Base-by-base conservation (phyloP, 805 yeast genomes). In the Saccharomycodes ludwigii region DNA sequence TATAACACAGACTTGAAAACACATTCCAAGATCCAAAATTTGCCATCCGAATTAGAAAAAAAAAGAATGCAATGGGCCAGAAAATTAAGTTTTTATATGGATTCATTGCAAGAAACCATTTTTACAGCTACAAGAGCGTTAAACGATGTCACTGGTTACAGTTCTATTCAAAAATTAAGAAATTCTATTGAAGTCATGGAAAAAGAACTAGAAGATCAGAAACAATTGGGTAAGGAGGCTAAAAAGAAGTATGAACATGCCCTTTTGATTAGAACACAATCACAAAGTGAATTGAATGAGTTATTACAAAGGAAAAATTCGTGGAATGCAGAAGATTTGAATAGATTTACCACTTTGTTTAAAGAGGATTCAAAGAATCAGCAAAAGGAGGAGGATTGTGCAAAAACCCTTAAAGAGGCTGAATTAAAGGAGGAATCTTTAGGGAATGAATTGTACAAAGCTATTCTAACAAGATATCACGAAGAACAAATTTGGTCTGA, bases 401-500 rank as follows among this genome's bases (percentile, higher is more conserved):
- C 71, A 27, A 42, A 40, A 7, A 43, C 48, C 8, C 59, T 86
- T 24, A 65, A 63, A 15, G 54, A 59, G 17, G 62, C 73, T 1
- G 96, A 86, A 42, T 50, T 47, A 2, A 50, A 55, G 29, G 80
- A 77, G 25, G 95, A 85, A 34, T 74, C 74, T 7, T 54, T 76
- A 13, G 88, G 80, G 42, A 66, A 73, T 33, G 70, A 66, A 35
- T 57, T 85, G 29, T 76, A 84, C 12, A 75, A 75, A 35, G 76
- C 82, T 37, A 91, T 91, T 12, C 62, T 88, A 47, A 75, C 85
- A 2, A 63, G 97, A 43, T 91, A 91, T 47, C 95, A 88, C 40
- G 97, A 91, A 52, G 99, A 91, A 48, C 97, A 91, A 54, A 73
- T 91, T 6, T 91, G 98, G 97, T 83, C 95, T 2, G 98, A 91